phyloP scores from a whole-genome alignment of 2,329 filamentous ascomycete genomes.

The Diaporthe citrichinensis region DNA sequence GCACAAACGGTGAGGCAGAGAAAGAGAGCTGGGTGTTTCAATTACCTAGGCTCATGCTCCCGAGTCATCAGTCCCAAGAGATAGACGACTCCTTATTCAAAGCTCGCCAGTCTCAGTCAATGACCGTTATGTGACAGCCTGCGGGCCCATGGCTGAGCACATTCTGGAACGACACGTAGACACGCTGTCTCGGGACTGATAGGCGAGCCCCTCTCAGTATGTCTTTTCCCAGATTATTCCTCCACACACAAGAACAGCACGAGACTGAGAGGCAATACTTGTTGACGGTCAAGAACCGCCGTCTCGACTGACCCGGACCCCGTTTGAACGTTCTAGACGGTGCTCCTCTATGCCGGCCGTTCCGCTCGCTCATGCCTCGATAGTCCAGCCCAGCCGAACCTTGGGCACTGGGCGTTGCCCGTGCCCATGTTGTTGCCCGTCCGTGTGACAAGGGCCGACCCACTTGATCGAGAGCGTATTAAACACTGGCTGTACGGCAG shows the following conservation, averaged over 20 bases:
- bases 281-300: background rate
- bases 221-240: background rate
- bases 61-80: background rate
- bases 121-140: background rate
- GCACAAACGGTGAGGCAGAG: background rate
- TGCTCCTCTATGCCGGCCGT: constrained; percentile 1
- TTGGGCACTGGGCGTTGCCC: background rate
- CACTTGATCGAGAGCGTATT: background rate
- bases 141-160: background rate
- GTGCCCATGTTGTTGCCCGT: background rate
- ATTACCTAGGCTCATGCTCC: background rate
- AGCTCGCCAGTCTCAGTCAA: background rate
- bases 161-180: background rate
- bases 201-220: background rate
- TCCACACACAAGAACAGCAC: background rate
- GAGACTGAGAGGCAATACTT: background rate
- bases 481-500: background rate
- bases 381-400: background rate
- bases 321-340: background rate
- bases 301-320: background rate
- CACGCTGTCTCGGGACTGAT: background rate
- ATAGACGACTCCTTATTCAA: too few relatives aligned
- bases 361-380: constrained; percentile 18
- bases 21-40: background rate
- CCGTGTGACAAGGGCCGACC: background rate